phyloP scores from a whole-genome alignment of 2,329 filamentous ascomycete species.

The Colletotrichum nymphaeae region DNA sequence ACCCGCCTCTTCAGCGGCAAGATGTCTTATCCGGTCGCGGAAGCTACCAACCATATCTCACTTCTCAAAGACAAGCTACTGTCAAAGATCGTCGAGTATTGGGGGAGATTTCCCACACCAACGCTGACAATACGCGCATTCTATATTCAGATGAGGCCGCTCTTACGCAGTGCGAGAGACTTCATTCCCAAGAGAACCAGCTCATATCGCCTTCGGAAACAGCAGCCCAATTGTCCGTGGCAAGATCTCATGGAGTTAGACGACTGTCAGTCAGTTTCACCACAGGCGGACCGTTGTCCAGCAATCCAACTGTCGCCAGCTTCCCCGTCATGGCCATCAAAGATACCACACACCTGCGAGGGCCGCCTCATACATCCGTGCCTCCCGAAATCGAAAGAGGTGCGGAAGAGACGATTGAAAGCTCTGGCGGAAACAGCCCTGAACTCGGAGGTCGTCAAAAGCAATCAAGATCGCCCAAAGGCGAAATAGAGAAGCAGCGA shows the following conservation, averaged over 20 bases:
- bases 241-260: conserved; percentile 6
- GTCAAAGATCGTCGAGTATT: conserved; percentile 14
- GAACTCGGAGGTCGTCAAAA: background rate
- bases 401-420: background rate
- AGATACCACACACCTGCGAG: conserved; percentile 29
- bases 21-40: background rate
- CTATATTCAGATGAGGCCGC: background rate
- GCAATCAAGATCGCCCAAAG: conserved; percentile 10
- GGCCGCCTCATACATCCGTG: conserved; percentile 18
- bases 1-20: conserved; percentile 26
- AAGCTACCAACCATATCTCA: background rate
- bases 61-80: background rate
- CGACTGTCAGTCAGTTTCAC: conserved; percentile 47
- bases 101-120: conserved; percentile 24
- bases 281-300: conserved; percentile 39
- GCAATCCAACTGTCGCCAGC: conserved; percentile 45
- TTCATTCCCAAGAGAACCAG: background rate
- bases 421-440: conserved; percentile 1
- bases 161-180: background rate
- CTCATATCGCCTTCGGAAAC: background rate
- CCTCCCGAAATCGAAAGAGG: background rate
- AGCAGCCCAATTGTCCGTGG: background rate
- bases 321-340: conserved; percentile 42
- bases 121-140: background rate
- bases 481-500: conserved; percentile 16